Conservation (phyloP, 163 green algal genomes). For the Coccomyxa subellipsoidea region DNA sequence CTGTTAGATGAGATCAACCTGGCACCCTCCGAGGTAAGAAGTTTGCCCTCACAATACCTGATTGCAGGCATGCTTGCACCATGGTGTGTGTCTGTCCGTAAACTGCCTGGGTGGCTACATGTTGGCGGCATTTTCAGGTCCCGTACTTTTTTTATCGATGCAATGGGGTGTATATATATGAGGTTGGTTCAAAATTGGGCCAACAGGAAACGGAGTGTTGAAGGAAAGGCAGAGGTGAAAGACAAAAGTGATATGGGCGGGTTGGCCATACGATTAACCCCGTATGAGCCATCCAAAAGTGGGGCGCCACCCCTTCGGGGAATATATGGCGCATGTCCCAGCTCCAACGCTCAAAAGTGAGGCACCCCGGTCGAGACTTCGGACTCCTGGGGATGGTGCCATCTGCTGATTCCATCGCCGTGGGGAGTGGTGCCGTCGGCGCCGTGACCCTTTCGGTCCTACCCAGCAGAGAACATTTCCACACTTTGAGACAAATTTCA, state of each 20-base stretch:
- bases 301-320: background rate
- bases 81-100: no score
- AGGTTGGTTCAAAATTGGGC: no score
- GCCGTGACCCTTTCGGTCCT: constrained; percentile 54
- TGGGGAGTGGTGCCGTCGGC: constrained; percentile 57
- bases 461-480: constrained; percentile 55
- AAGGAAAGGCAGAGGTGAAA: background rate
- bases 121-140: background rate
- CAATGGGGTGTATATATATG: background rate
- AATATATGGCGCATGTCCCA: constrained; percentile 36
- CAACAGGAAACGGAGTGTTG: background rate
- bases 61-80: no score
- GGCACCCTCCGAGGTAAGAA: constrained; percentile 49
- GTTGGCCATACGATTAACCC: background rate
- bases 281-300: background rate
- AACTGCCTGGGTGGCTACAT: no score
- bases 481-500: no score
- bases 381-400: constrained; percentile 29
- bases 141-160: background rate
- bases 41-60: background rate
- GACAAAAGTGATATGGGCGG: background rate
- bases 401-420: constrained; percentile 64
- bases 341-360: constrained; percentile 50
- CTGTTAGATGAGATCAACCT: constrained; percentile 97
- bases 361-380: constrained; percentile 36